Evolutionary conservation across 768 basidiomycete genomes (phyloP), one percentile per base, ranked within the genome.

Genomic region (Holtermanniella nyarrowii): DNA sequence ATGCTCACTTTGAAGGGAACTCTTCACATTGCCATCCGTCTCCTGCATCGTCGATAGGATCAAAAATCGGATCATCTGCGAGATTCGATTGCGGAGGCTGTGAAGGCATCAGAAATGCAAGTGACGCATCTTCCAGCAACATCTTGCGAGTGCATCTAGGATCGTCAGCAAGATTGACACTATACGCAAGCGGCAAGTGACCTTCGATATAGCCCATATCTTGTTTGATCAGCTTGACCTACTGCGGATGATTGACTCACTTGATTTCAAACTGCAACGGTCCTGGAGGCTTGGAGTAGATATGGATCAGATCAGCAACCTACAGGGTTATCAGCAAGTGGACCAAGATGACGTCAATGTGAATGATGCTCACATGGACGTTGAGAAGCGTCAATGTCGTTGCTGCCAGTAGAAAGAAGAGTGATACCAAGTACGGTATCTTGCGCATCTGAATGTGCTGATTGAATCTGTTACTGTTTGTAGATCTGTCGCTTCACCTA

Each of bases 141-240:
- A 56, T 57, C 14, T 63, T 58, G 2, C 63, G 59, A 7, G 68
- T 66, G 50, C 68, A 70, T 58, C 68, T 63, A 46, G 7, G 43
- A 12, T 22, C 24, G 23, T 55, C 41, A 58, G 52, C 48, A 41
- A 26, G 45, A 42, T 39, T 39, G 46, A 46, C 10, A 23, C n/a
- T 21, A 37, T 7, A 7, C 31, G 10, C 31, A 37, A 37, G 16
- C 31, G n/a, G 26, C 22, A 46, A 40, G 52, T 25, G 43, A 65
- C 64, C 66, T 54, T 44, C 57, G 48, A 39, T 68, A 71, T 2
- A 71, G 58, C 25, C 69, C 69, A 45, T 71, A 71, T 54, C 68
- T 69, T 14, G 23, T 31, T 42, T 23, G 31, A 43, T 27, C 26
- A 3, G 31, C 23, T 46, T 13, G 5, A 48, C 3, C 4, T 11